Evolutionary conservation across 805 yeast genomes (phyloP).

Genomic region (Barnettozyma californica): DNA sequence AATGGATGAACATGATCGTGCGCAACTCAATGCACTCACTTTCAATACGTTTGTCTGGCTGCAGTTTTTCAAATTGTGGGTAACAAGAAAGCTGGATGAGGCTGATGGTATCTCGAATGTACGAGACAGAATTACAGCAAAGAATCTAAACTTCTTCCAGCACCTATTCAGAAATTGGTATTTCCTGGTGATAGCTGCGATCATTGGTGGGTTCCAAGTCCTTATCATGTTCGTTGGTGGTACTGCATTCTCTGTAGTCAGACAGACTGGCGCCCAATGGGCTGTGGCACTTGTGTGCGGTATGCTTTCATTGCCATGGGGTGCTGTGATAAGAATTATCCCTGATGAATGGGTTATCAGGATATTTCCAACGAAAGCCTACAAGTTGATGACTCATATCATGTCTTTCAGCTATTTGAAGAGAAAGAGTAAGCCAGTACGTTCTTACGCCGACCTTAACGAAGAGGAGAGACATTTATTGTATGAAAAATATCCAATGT

Average conservation of each 20-base stretch:
- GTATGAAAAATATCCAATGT: conserved; percentile 28
- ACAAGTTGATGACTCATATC: conserved; percentile 13
- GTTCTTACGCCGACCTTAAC: conserved; percentile 3
- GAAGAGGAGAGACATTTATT: conserved; percentile 17
- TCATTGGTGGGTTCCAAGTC: conserved; percentile 82
- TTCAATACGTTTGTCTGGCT: conserved; percentile 97
- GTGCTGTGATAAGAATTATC: conserved; percentile 64
- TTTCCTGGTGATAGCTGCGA: conserved; percentile 62
- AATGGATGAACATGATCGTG: conserved; percentile 39
- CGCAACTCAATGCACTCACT: conserved; percentile 74
- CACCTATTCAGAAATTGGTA: conserved; percentile 80
- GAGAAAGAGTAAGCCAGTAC: conserved; percentile 5
- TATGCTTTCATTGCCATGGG: conserved; percentile 72
- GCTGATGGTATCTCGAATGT: conserved; percentile 61
- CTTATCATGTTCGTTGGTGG: conserved; percentile 97
- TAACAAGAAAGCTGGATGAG: conserved; percentile 86
- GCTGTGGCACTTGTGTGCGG: conserved; percentile 83
- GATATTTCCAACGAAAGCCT: conserved; percentile 55
- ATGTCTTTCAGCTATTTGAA: conserved; percentile 18
- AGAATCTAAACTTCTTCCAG: conserved; percentile 76
- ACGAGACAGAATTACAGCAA: conserved; percentile 51
- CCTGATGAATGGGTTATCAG: conserved; percentile 75
- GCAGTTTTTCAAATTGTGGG: conserved; percentile 90
- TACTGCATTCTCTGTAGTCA: conserved; percentile 78
- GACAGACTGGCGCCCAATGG: conserved; percentile 87